Base-by-base conservation (phyloP, 306 rosid genomes). In the Rosa multiflora region DNA sequence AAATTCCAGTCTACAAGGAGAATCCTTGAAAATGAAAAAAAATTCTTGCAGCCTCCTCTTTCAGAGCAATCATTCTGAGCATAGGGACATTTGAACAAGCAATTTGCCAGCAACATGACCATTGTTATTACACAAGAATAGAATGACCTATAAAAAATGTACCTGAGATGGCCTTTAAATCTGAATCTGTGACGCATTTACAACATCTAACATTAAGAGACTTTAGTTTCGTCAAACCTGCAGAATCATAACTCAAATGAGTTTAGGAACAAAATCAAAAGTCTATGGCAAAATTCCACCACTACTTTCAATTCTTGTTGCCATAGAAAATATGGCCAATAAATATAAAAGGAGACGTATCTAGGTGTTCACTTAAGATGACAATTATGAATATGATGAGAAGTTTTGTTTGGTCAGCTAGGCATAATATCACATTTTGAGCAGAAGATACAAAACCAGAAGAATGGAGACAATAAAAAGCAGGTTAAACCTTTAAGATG, bases 101-200 rank as follows among this genome's bases (percentile, higher is more conserved):
- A 75, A 4, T 44, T 20, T 17, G 53, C 29, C 44, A 6, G 8
- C 11, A 74, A 48, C 39, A 49, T 40, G 37, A 79, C 44, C 59
- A 72, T 75, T 18, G 74, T 42, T 46, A 79, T 58, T 17, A 49
- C 20, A 7, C 52, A 73, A 78, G 70, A 79, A 10, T 37, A 44
- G 56, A 43, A 40, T 37, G 69, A 42, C 56, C 69, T 42, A 20
- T 39, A 68, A 75, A 64, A 44, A 55, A 74, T 74, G 68, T 83
- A 90, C 96, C 96, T 84, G 93, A 84, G 72, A 91, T 86, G 74
- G 87, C 82, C 80, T 84, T 84, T 78, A 89, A 69, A 81, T 91
- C 96, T 73, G 91, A 87, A 82, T 87, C 91, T 15, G 40, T 74
- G 79, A 91, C 73, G 81, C 93, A 87, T 67, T 80, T 88, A 73